These are phyloP conservation scores for Elymus sibiricus DNA, from an alignment of 176 grass and related monocot species.

Conservation along the genomic window DNA sequence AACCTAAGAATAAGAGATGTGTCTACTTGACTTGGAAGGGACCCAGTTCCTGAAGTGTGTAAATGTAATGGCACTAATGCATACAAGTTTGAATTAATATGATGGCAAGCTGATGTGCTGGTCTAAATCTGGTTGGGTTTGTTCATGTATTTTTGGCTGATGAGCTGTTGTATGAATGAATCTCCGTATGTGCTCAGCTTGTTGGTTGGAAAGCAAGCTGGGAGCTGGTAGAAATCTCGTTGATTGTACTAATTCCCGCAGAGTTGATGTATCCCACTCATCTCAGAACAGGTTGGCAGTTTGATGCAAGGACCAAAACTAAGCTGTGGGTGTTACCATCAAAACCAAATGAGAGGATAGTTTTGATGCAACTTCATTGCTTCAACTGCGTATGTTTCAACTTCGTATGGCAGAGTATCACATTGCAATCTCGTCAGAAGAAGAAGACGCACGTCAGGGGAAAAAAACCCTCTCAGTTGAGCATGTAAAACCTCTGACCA, in stretches of 20 bases:
- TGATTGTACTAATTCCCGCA: neutral
- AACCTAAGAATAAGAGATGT: slow-evolving; percentile 29
- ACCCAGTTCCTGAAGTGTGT: slow-evolving; percentile 13
- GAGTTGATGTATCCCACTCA: neutral
- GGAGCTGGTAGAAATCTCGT: neutral
- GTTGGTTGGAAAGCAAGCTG: neutral
- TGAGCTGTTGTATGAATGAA: neutral
- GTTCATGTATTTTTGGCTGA: neutral
- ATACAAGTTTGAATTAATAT: neutral
- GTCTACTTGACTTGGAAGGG: neutral
- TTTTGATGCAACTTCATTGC: neutral
- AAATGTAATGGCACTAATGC: neutral
- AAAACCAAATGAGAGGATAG: no score
- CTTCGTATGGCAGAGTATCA: no score
- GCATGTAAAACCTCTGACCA: no score
- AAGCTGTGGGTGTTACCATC: no score
- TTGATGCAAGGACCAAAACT: no score
- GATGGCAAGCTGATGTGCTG: neutral
- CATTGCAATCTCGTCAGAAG: no score
- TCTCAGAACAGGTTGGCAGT: no score
- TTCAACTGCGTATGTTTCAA: no score
- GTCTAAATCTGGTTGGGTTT: neutral
- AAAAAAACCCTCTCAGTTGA: no score
- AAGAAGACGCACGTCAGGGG: no score
- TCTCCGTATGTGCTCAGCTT: neutral